A percentile compares a stretch with the other conserved stretches of the same genome.
Evolutionary conservation across 176 grass and related monocot species (phyloP).

Genomic region (Raddia guianensis): DNA sequence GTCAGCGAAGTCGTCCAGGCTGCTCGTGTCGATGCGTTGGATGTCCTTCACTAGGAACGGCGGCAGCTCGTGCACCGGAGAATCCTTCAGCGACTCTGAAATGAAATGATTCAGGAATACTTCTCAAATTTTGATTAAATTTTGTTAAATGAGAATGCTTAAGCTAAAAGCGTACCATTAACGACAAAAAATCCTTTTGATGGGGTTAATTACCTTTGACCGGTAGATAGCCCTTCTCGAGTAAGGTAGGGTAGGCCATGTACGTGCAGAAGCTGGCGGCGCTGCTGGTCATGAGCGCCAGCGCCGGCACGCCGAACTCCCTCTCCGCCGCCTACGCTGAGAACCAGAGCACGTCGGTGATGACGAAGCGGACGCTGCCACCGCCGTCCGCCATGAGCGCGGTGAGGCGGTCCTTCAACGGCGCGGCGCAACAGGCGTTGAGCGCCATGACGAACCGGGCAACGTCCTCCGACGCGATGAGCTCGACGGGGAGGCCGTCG

Average conservation of each 20-base stretch:
- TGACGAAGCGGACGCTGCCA: constrained; percentile 8
- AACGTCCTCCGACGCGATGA: constrained; percentile 19
- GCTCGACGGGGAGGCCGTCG: not conserved
- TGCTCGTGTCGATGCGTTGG: too few species aligned
- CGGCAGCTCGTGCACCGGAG: too few species aligned
- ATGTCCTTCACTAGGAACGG: too few species aligned
- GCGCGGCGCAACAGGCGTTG: constrained; percentile 4
- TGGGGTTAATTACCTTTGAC: not conserved
- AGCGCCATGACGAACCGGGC: constrained; percentile 21
- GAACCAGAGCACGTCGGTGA: constrained; percentile 20
- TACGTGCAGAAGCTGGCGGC: constrained; percentile 15
- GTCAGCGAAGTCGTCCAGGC: too few species aligned
- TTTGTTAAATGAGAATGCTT: too few species aligned
- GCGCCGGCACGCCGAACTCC: constrained; percentile 20
- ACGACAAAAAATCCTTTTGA: too few species aligned
- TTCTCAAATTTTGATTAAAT: too few species aligned
- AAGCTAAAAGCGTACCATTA: too few species aligned
- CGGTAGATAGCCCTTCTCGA: constrained; percentile 12
- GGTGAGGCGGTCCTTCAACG: constrained; percentile 16
- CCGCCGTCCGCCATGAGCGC: not conserved
- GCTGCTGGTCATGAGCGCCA: constrained; percentile 20
- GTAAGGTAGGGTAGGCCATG: not conserved
- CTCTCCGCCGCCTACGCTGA: constrained; percentile 8
- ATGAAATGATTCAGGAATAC: too few species aligned
- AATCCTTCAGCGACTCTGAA: too few species aligned